Evolutionary conservation across 208 protist genomes (phyloP), one percentile per base, ranked within the genome.

Genomic region (Acanthamoeba healyi): DNA sequence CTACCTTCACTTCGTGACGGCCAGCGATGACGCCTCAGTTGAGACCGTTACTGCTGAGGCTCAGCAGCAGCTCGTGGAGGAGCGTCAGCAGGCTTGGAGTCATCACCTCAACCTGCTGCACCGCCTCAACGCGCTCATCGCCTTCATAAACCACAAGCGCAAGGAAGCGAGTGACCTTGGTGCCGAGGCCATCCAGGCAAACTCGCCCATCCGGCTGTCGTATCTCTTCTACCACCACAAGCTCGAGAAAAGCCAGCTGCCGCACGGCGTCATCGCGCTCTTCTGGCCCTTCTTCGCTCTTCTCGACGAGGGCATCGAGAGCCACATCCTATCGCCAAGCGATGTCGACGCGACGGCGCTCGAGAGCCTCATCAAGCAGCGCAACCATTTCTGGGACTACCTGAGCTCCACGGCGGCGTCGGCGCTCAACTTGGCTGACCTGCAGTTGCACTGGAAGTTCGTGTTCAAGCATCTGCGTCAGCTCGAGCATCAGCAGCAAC

Each of bases 151-250:
- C 32, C 79, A 63, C 38, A 14, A 36, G 24, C n/a, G 22, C 54
- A 51, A 88, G 79, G 79, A 88, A n/a, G 34, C 56, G 79, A 22
- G n/a, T 15, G 44, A 88, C 54, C 54, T 61, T 3, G 22, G 54
- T n/a, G 29, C 24, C 54, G 17, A n/a, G 19, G 34, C 14, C 24
- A 42, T 19, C 29, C 2, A n/a, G 15, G 34, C 14, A 17, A 42
- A 10, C 10, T 88, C 79, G 49, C 38, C 63, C 24, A 74, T 63
- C 5, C 34, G 54, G n/a, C 86, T 77, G 42, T 92, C 86, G 24
- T 74, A 92, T 36, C 86, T 92, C 32, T 92, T 92, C 86, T 74
- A 77, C 86, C 86, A 92, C 32, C 86, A 74, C n/a, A 92, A 74
- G 36, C 17, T 92, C 22, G 61, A 74, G 36, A 74, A 46, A n/a